Base-by-base conservation (phyloP, 495 filamentous ascomycete species). In the Daldinia vernicosa region DNA sequence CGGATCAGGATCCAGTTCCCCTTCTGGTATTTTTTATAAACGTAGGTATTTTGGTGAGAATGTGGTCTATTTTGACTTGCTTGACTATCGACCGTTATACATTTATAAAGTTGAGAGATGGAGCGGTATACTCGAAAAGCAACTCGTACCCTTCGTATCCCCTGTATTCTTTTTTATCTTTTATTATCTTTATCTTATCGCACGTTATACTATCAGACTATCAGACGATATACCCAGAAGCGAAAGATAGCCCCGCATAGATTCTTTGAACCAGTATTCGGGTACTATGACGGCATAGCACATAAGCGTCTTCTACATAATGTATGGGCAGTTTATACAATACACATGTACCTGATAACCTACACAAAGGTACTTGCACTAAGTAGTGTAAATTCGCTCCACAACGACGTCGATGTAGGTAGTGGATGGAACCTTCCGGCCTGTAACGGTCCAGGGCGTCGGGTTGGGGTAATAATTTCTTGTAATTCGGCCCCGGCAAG, bases 201-300 rank as follows among this genome's bases (percentile, higher is more conserved):
- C 11, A 35, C 32, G 14, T 35, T 12, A 14, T 35, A 35, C 1
- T 32, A 6, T 5, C 9, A 32, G 30, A 32, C 32, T 3, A n/a
- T n/a, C n/a, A n/a, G n/a, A n/a, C n/a, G n/a, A n/a, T n/a, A n/a
- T n/a, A 12, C 33, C 12, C 33, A 14, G 14, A 27, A 35, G 33
- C 33, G 12, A 35, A 35, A 35, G 4, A 26, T 51, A 51, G 45
- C 54, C 66, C 66, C 66, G 60, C 66, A 53, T 52, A 33, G 35
- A 40, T 15, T 47, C 14, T 55, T 57, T 3, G 14, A 52, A 6
- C 53, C 65, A 65, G 37, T 28, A 9, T 4, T 32, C 54, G 2
- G 45, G 32, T 63, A n/a, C n/a, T n/a, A 71, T 72, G 69, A 72
- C 69, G 69, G 63, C 63, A 72, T 72, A 30, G 54, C 55, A 64